Base-by-base conservation (phyloP, 805 yeast genomes). In the Ogataea nakhonphanomensis region DNA sequence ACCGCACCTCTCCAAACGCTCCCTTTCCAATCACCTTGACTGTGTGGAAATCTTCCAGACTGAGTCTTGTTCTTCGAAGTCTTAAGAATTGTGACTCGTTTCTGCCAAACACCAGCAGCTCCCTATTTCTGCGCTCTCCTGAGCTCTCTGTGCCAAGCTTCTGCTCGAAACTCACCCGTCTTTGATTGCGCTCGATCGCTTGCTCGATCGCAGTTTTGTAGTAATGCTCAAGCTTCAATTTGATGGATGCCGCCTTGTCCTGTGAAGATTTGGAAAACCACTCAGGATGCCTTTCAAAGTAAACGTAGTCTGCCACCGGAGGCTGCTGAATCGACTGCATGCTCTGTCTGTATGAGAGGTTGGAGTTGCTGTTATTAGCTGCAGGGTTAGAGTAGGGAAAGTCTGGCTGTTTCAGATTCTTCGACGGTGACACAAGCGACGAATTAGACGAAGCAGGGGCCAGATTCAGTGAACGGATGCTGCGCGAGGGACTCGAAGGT, bases 1-100 rank as follows among this genome's bases (percentile, higher is more conserved):
- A 70, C 47, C 97, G 76, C 25, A 93, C 99, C 58, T 89, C 97
- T 46, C 99, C 99, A 67, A 93, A 93, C 0, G 99, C 96, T 48
- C 99, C 99, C 61, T 93, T 93, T 35, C 99, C 99, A 49, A 73
- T 77, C 25, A 84, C 96, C 64, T 88, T 88, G 39, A 89, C 95
- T 1, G 96, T 89, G 44, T 71, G 76, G 65, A 89, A 86, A 65
- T 89, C 97, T 29, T 84, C 93, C 30, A 88, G 68, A 1, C 88
- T 75, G 39, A 89, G 69, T 56, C 89, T 76, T 1, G 96, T 89
- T 61, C 97, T 76, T 51, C 96, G 70, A 40, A 89, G 71, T 47
- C 97, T 74, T 57, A 90, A 67, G 53, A 85, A 89, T 46, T 85
- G 90, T 5, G 95, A 82, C 63, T 89, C 96, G 53, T 87, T 88